Evolutionary conservation across 1,284 basidiomycete species (phyloP).

Genomic region (Phylloporus sp.): DNA sequence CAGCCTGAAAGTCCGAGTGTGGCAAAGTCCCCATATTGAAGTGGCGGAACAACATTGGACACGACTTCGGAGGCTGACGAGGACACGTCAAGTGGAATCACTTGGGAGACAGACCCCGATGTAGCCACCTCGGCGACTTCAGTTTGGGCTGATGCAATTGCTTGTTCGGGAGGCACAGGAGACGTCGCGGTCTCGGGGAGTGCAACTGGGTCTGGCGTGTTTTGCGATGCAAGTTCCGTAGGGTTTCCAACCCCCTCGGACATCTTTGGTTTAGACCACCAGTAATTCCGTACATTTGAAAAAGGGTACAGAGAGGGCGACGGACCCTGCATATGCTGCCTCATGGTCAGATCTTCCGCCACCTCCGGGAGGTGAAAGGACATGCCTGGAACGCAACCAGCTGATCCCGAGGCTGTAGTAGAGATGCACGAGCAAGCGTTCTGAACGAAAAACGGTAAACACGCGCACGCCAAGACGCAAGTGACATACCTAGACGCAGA

Average conservation of each 20-base stretch:
- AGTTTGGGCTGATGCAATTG: not conserved
- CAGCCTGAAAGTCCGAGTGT: slow-evolving; percentile 72
- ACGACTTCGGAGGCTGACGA: slow-evolving; percentile 28
- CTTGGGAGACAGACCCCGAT: slow-evolving; percentile 6
- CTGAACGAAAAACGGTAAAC: slow-evolving; percentile 19
- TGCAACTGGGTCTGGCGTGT: slow-evolving; percentile 9
- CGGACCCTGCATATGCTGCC: slow-evolving; percentile 13
- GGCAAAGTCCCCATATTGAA: slow-evolving; percentile 81
- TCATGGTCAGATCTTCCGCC: slow-evolving; percentile 5
- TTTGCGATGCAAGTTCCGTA: not conserved
- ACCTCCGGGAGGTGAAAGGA: not conserved
- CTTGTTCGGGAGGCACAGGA: slow-evolving; percentile 8
- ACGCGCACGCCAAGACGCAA: not conserved
- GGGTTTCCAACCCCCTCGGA: not conserved
- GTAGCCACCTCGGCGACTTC: not conserved
- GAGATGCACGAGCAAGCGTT: slow-evolving; percentile 11
- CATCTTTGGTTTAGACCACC: slow-evolving; percentile 35
- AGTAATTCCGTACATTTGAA: slow-evolving; percentile 32
- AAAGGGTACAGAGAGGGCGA: slow-evolving; percentile 8
- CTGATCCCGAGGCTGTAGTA: slow-evolving; percentile 14
- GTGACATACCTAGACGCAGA: slow-evolving; percentile 27
- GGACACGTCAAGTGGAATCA: slow-evolving; percentile 14
- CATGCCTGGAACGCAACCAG: slow-evolving; percentile 29
- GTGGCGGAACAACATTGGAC: slow-evolving; percentile 43
- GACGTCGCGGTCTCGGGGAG: not conserved